Evolutionary conservation across 305 asterid genomes (phyloP).

Genomic region (Petunia hybrid): DNA sequence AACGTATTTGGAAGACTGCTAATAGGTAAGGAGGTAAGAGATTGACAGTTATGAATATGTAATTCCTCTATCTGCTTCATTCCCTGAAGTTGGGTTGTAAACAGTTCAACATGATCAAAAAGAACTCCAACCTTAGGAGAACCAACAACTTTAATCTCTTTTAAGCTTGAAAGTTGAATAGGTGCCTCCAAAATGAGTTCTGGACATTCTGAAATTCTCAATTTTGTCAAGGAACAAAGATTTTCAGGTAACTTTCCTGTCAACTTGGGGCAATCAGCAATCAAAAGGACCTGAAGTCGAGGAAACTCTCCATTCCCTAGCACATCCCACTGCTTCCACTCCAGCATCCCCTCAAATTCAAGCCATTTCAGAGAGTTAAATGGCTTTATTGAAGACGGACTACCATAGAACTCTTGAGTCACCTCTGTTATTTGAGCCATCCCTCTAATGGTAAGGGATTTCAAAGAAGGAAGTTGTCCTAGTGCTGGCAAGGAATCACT

Average conservation of each 20-base stretch:
- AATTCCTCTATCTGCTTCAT: neutral
- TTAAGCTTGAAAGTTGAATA: too few relatives aligned
- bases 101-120: neutral
- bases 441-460: neutral
- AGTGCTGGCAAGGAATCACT: constrained; percentile 35
- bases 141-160: neutral
- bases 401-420: constrained; percentile 30
- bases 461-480: constrained; percentile 33
- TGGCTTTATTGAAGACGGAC: neutral
- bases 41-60: rapidly evolving
- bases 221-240: too few relatives aligned
- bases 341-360: constrained; percentile 32
- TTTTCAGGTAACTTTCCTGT: too few relatives aligned
- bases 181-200: too few relatives aligned
- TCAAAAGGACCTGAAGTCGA: neutral
- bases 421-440: constrained; percentile 23
- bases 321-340: constrained; percentile 31
- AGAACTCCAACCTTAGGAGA: neutral
- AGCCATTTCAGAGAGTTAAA: constrained; percentile 16
- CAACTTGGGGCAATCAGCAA: neutral
- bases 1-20: neutral
- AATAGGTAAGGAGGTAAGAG: neutral
- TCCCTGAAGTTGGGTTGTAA: neutral
- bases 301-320: constrained; percentile 7
- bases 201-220: too few relatives aligned